Base-by-base conservation (phyloP, 192 early-diverging fungal genomes). In the Coemansia sp. region DNA sequence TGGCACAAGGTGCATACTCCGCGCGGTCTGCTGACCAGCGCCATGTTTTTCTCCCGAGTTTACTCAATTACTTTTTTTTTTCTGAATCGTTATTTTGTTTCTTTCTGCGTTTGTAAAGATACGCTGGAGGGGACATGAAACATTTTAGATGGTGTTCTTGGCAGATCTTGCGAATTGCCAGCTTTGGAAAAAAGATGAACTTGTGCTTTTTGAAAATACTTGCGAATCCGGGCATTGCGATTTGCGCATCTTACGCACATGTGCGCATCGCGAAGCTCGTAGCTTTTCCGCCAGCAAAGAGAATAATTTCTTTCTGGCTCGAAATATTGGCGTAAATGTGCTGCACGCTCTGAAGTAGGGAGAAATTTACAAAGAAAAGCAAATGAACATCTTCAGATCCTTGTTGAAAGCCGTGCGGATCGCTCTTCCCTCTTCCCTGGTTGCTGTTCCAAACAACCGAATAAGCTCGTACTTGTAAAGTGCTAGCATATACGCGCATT, bases 401-500 rank as follows among this genome's bases (percentile, higher is more conserved):
- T 59, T 59, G 57, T 59, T 59, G 15, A 59, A 59, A 59, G 57
- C 16, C 9, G 30, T 21, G 51, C 24, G 51, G 51, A 53, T 53
- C 24, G 51, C 51, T 53, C 24, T 26, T 14, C 24, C 51, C 24
- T 26, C 9, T 23, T 26, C 16, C 51, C 9, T 7, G 10, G 20
- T 0, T 53, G 20, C 14, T 53, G 51, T 53, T 26, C 51, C 21
- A 53, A 21, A 26, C 51, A 53, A 26, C 12, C 51, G 24, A 26
- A 14, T 53, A 53, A 26, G 16, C 51, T 23, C 21, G 51, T 53
- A 41, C 6, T 53, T 53, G 24, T 11, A 11, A 53, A 18, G 14
- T 18, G 18, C 26, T 34, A 56, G 26, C 55, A 56, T 34, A 15
- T 30, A 34, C 16, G 55, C 16, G 33, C 10, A 56, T 56, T 56